Conservation (phyloP, 2,329 filamentous ascomycete genomes). For the Beauveria brongniartii region DNA sequence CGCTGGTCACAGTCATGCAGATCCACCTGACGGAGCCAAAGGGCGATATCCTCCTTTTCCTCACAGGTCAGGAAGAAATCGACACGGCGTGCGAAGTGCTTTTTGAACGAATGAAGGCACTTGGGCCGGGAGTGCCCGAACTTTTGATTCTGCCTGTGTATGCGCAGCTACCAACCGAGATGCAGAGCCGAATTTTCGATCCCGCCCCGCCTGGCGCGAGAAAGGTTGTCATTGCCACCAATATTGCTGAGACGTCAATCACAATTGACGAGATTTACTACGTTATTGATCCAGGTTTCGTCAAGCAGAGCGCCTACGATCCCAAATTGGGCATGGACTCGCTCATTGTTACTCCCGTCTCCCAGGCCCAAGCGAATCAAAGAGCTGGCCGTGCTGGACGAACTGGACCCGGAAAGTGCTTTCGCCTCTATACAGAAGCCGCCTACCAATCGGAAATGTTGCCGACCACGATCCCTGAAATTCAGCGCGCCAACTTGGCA, state of each 20-base stretch:
- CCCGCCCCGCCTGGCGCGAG: conserved; percentile 76
- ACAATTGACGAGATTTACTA: conserved; percentile 98
- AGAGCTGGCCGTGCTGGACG: conserved; percentile 85
- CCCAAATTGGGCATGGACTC: conserved; percentile 98
- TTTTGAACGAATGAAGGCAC: conserved; percentile 89
- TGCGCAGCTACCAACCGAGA: conserved; percentile 83
- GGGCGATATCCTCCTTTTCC: conserved; percentile 92
- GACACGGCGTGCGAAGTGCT: conserved; percentile 90
- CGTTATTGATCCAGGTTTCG: conserved; percentile 93
- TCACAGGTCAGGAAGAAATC: conserved; percentile 97
- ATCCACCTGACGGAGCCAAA: conserved; percentile 89
- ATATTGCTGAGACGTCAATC: conserved; percentile 96
- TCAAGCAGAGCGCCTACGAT: conserved; percentile 96
- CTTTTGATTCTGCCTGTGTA: conserved; percentile 94
- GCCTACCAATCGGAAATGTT: conserved; percentile 97
- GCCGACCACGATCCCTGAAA: conserved; percentile 91
- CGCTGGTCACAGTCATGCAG: conserved; percentile 95
- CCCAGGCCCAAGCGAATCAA: conserved; percentile 93
- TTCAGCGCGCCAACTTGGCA: conserved; percentile 87
- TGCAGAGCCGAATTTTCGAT: conserved; percentile 91
- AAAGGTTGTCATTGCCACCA: conserved; percentile 96
- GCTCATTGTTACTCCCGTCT: conserved; percentile 90
- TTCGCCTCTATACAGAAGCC: conserved; percentile 88
- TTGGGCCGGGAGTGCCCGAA: conserved; percentile 85
- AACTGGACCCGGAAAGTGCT: conserved; percentile 93